phyloP scores from a whole-genome alignment of 192 early-diverging fungal species.

The Gaertneriomyces semiglobifer region DNA sequence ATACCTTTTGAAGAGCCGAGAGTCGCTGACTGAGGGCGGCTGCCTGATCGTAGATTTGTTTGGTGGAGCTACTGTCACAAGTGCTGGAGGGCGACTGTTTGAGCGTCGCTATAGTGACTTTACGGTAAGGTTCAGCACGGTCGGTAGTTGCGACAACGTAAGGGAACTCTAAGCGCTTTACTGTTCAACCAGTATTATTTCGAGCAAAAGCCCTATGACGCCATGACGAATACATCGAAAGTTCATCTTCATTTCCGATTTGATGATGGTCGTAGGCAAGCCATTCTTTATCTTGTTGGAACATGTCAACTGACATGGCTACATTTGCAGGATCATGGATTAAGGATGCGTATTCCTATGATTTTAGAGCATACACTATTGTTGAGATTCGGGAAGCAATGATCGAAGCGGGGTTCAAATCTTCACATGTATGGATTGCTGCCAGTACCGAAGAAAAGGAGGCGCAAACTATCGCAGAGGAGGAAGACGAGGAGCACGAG shows the following conservation, averaged over 20 bases:
- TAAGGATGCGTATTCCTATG: conserved; percentile 39
- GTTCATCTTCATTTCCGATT: conserved; percentile 43
- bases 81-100: conserved; percentile 10
- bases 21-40: conserved; percentile 34
- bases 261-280: conserved; percentile 27
- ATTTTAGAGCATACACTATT: conserved; percentile 41
- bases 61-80: conserved; percentile 32
- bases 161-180: not conserved
- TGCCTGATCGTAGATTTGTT: conserved; percentile 47
- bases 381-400: conserved; percentile 49
- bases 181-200: conserved; percentile 33
- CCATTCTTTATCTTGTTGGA: not conserved
- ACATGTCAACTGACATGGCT: not conserved
- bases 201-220: conserved; percentile 39
- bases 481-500: conserved; percentile 18
- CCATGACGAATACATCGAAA: conserved; percentile 27
- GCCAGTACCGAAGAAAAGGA: conserved; percentile 14
- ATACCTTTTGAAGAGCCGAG: conserved; percentile 34
- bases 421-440: conserved; percentile 41
- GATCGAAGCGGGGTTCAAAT: conserved; percentile 47
- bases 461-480: not conserved
- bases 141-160: not conserved
- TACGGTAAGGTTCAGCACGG: not conserved
- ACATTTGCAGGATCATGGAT: conserved; percentile 30
- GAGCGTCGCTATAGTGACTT: conserved; percentile 11